phyloP scores from a whole-genome alignment of 352 stramenopile genomes.

The Phytophthora pini region DNA sequence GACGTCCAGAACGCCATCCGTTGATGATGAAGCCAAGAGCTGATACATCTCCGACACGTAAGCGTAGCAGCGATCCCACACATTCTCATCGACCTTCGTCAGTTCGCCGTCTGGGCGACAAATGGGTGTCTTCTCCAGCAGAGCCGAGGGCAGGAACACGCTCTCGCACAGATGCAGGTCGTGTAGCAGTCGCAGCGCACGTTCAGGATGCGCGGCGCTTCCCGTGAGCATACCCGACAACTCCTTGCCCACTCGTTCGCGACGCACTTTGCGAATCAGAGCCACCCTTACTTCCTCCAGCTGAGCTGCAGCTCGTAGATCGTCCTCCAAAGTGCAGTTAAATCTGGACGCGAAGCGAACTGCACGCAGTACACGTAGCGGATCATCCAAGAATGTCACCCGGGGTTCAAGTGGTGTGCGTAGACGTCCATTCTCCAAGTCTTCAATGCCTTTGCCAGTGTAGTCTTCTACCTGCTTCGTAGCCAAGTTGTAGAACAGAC shows the following conservation, averaged over 20 bases:
- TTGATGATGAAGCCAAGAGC: constrained; percentile 21
- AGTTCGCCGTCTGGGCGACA: constrained; percentile 34
- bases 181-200: constrained; percentile 59
- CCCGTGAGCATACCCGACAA: constrained; percentile 72
- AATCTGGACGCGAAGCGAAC: constrained; percentile 97
- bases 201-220: constrained; percentile 65
- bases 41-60: constrained; percentile 57
- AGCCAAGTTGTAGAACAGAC: constrained; percentile 99
- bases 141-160: constrained; percentile 57
- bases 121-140: constrained; percentile 44
- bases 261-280: constrained; percentile 78
- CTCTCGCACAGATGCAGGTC: constrained; percentile 58
- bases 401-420: constrained; percentile 94
- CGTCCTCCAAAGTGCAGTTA: constrained; percentile 90
- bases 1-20: constrained; percentile 34
- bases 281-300: constrained; percentile 62
- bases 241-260: constrained; percentile 83
- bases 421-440: constrained; percentile 92
- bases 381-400: constrained; percentile 98
- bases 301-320: constrained; percentile 77
- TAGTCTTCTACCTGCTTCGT: constrained; percentile 95
- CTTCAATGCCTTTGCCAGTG: constrained; percentile 90
- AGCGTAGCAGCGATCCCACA: constrained; percentile 52
- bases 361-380: constrained; percentile 94
- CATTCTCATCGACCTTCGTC: constrained; percentile 18